phyloP scores from a whole-genome alignment of 208 protist genomes.

The Porcisia hertigi region DNA sequence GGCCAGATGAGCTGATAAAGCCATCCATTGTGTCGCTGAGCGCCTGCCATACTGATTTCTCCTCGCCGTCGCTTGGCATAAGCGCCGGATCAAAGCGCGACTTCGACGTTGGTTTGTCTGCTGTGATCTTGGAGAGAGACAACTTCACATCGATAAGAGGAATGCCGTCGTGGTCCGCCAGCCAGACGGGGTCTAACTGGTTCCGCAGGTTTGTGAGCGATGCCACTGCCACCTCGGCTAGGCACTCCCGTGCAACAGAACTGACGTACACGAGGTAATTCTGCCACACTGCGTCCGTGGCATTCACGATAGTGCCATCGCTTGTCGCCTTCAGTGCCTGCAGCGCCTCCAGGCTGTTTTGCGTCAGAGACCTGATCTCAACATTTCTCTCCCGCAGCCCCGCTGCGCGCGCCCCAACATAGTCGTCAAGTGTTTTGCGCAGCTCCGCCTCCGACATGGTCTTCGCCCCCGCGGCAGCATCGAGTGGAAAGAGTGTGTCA shows the following conservation, averaged over 20 bases:
- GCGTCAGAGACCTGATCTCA: slow-evolving; percentile 81
- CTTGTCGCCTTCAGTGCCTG: slow-evolving; percentile 74
- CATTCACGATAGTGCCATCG: slow-evolving; percentile 33
- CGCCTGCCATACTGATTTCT: slow-evolving; percentile 54
- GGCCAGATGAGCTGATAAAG: slow-evolving; percentile 51
- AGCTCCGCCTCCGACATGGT: slow-evolving; percentile 91
- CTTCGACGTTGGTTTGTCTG: slow-evolving; percentile 37
- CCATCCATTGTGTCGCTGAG: slow-evolving; percentile 73
- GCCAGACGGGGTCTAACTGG: slow-evolving; percentile 89
- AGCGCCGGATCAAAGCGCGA: slow-evolving; percentile 84
- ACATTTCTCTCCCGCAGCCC: slow-evolving; percentile 67
- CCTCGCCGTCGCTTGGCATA: slow-evolving; percentile 21
- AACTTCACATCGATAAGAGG: slow-evolving; percentile 93
- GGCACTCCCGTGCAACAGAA: slow-evolving; percentile 72
- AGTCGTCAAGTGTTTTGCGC: slow-evolving; percentile 79
- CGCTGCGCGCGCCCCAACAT: slow-evolving; percentile 52
- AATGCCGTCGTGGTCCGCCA: slow-evolving; percentile 87
- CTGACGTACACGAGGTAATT: slow-evolving; percentile 93
- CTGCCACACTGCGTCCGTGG: slow-evolving; percentile 74
- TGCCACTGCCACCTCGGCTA: slow-evolving; percentile 69
- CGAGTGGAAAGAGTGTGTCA: slow-evolving; percentile 87
- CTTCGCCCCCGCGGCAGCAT: slow-evolving; percentile 81
- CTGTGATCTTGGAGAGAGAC: slow-evolving; percentile 68
- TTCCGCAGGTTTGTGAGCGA: slow-evolving; percentile 84
- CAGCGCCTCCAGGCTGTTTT: slow-evolving; percentile 79